Percentiles rank a stretch among this genome's conserved stretches.
phyloP scores from a whole-genome alignment of 139 green algal genomes.

The Mychonastes homosphaera region DNA sequence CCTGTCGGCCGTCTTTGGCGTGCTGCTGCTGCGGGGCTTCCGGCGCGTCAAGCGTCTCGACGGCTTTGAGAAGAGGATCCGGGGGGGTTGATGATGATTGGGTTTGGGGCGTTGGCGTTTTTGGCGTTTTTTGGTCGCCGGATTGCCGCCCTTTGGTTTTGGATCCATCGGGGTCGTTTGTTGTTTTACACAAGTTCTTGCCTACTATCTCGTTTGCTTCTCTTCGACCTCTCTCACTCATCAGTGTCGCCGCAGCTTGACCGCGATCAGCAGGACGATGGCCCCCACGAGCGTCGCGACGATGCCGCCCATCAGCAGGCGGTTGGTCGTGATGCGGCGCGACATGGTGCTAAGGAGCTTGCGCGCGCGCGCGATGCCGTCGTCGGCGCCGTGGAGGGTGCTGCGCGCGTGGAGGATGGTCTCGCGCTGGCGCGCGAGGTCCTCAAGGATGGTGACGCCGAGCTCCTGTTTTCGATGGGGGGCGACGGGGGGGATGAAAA shows the following conservation, averaged over 20 bases:
- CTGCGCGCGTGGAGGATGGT: slow-evolving; percentile 78
- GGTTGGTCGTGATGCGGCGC: slow-evolving; percentile 78
- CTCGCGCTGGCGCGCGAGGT: slow-evolving; percentile 87
- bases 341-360: slow-evolving; percentile 69
- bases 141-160: too few species aligned
- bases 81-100: too few species aligned
- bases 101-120: too few species aligned
- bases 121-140: too few species aligned
- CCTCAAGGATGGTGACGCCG: slow-evolving; percentile 76
- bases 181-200: too few species aligned
- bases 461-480: slow-evolving; percentile 70
- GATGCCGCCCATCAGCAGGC: slow-evolving; percentile 64
- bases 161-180: too few species aligned
- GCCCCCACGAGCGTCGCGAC: slow-evolving; percentile 22
- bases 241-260: slow-evolving; percentile 24
- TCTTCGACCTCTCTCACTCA: too few species aligned
- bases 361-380: slow-evolving; percentile 74
- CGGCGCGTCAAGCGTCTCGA: slow-evolving; percentile 60
- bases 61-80: slow-evolving; percentile 69
- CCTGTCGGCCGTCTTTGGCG: slow-evolving; percentile 35
- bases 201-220: too few species aligned
- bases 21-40: slow-evolving; percentile 36
- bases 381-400: slow-evolving; percentile 78
- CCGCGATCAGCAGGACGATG: slow-evolving; percentile 48
- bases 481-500: too few species aligned